Percentiles rank a stretch among this genome's conserved stretches.
Evolutionary conservation across 2,329 filamentous ascomycete species (phyloP).

Genomic region (Phaeosphaeriaceae sp.): DNA sequence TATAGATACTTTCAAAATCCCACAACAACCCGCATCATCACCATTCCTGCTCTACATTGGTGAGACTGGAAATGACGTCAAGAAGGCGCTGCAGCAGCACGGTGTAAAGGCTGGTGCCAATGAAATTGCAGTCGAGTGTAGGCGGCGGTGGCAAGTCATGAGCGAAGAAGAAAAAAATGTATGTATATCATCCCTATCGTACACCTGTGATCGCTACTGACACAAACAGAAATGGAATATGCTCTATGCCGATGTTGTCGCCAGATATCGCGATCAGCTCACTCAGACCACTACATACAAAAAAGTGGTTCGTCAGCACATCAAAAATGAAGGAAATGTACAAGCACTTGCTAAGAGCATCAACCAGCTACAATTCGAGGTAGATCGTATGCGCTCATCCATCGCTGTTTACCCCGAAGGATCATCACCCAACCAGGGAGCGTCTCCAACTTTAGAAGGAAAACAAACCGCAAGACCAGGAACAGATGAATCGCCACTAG

Average conservation of each 20-base stretch:
- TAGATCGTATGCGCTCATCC: conserved; percentile 46
- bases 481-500: conserved; percentile 39
- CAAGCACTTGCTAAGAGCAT: conserved; percentile 50
- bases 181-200: neutral
- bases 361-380: conserved; percentile 49
- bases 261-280: conserved; percentile 47
- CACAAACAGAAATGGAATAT: conserved; percentile 48
- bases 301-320: conserved; percentile 46
- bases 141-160: conserved; percentile 49
- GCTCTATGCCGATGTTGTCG: conserved; percentile 49
- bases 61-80: conserved; percentile 48
- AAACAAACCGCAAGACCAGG: conserved; percentile 27
- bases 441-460: conserved; percentile 20
- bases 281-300: conserved; percentile 45
- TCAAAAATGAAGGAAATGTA: conserved; percentile 48
- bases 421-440: conserved; percentile 14
- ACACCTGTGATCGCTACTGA: conserved; percentile 15
- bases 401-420: conserved; percentile 36
- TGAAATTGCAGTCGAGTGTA: conserved; percentile 51
- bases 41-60: conserved; percentile 51
- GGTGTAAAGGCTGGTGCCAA: conserved; percentile 48
- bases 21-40: conserved; percentile 48
- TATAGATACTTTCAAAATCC: conserved; percentile 42
- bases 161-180: conserved; percentile 48
- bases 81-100: conserved; percentile 43